Base-by-base conservation (phyloP, 2,329 filamentous ascomycete genomes). In the Sporothrix pseudoabietina region DNA sequence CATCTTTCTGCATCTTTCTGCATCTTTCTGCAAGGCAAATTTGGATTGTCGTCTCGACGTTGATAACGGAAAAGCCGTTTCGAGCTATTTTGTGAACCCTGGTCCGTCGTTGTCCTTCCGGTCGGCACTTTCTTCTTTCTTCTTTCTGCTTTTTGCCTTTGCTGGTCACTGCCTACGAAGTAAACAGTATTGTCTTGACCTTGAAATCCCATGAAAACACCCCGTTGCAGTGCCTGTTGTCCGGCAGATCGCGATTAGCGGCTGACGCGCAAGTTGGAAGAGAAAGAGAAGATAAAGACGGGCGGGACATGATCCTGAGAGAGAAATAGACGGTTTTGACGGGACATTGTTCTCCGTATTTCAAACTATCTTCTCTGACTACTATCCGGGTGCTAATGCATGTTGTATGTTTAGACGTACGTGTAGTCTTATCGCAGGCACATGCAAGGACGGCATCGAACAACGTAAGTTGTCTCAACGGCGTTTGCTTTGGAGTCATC, bases 41-140 rank as follows among this genome's bases (percentile, higher is more conserved):
- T 66, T 66, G n/a, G 61, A 66, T n/a, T 39, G 61, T 47, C 61
- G 26, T 57, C 4, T 63, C 32, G 59, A 63, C 59, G 59, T 47
- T 30, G 61, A 66, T 66, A 47, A 47, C 39, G 22, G 39, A 66
- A 65, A 66, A 47, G 61, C 61, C 61, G 61, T 47, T 49, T 65
- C 19, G 59, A 44, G 59, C 35, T 41, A 12, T 19, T n/a, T 39
- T 22, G 32, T 39, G 35, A 41, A 41, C 32, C 59, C n/a, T 44
- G 59, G 59, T 44, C 26, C 26, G 26, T 1, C 35, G 7, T 26
- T n/a, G 44, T 59, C 16, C 4, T 35, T 32, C 55, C 10, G 1
- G 55, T 35, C 10, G 52, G 22, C 52, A n/a, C n/a, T 26, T 22
- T 59, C 55, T 59, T 59, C n/a, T 6, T 54, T 22, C 1, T 14